Conservation (phyloP, 352 stramenopile genomes). For the Globisporangium cylindrosporum region DNA sequence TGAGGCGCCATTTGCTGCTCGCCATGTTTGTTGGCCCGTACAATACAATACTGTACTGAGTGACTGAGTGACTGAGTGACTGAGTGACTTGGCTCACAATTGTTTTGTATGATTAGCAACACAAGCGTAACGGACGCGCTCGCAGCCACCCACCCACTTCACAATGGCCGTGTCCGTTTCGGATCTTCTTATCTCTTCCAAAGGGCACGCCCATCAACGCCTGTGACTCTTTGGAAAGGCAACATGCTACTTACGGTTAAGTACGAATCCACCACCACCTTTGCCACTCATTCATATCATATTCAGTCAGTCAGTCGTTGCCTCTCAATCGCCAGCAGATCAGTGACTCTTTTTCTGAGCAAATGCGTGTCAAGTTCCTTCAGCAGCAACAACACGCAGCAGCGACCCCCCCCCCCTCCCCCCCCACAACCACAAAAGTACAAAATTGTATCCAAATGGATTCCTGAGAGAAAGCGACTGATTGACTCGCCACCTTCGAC, state of each 20-base stretch:
- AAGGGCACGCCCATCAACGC: not conserved
- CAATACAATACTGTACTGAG: no score
- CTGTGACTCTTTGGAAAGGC: not conserved
- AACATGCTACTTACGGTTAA: not conserved
- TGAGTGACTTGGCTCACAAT: not conserved
- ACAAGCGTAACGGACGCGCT: constrained; percentile 1
- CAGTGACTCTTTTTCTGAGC: not conserved
- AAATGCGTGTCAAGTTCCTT: not conserved
- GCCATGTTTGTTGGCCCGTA: no score
- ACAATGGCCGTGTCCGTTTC: constrained; percentile 7
- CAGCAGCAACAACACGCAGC: not conserved
- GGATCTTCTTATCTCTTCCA: not conserved
- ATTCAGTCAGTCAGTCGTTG: not conserved
- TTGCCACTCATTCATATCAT: not conserved
- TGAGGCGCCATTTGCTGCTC: not conserved
- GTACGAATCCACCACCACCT: no score
- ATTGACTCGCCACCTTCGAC: not conserved
- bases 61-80: no score
- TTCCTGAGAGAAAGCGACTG: not conserved
- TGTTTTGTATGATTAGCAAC: not conserved
- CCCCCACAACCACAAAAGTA: not conserved
- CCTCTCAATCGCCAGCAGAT: not conserved
- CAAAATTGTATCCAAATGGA: not conserved
- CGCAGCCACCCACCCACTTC: not conserved
- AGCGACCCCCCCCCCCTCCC: no score